A percentile compares a stretch with the other conserved stretches of the same genome.
Evolutionary conservation across 73 alveolate genomes (phyloP).

Genomic region (Breviolum minutum): DNA sequence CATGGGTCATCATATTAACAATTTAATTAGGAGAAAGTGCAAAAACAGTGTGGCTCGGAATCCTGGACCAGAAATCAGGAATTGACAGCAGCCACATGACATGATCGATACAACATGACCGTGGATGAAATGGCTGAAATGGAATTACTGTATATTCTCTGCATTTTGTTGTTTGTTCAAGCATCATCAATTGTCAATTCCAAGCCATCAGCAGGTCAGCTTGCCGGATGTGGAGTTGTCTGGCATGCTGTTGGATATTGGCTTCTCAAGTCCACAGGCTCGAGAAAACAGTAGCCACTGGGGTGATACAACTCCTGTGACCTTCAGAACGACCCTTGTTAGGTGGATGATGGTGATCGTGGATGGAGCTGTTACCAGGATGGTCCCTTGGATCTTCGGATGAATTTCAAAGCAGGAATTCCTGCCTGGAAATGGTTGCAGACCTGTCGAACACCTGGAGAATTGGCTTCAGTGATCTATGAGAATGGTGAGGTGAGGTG

Average conservation of each 20-base stretch:
- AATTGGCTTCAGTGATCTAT: slow-evolving; percentile 75
- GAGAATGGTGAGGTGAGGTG: slow-evolving; percentile 73
- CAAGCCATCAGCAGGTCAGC: neutral
- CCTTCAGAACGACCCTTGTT: neutral
- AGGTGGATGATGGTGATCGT: slow-evolving; percentile 88
- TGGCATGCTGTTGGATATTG: slow-evolving; percentile 83
- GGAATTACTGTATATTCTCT: neutral
- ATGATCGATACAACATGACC: too few species aligned
- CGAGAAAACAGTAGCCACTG: neutral
- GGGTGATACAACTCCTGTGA: neutral
- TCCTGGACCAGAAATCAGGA: too few species aligned
- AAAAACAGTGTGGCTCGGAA: too few species aligned
- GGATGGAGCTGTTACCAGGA: slow-evolving; percentile 94
- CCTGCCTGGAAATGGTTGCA: slow-evolving; percentile 93
- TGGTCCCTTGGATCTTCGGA: slow-evolving; percentile 81
- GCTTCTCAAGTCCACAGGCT: slow-evolving; percentile 75
- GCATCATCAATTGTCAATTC: neutral
- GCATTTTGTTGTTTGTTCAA: neutral
- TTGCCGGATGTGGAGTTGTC: slow-evolving; percentile 47
- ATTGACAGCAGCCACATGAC: too few species aligned
- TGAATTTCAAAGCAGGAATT: slow-evolving; percentile 87
- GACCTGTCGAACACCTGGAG: slow-evolving; percentile 58
- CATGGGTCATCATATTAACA: too few species aligned
- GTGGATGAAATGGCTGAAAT: too few species aligned
- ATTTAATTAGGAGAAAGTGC: too few species aligned